Percentiles rank a stretch among this genome's conserved stretches.
These are phyloP conservation scores for Setomelanomma holmii DNA, from an alignment of 2,329 filamentous ascomycete genomes.

Conservation along the genomic window DNA sequence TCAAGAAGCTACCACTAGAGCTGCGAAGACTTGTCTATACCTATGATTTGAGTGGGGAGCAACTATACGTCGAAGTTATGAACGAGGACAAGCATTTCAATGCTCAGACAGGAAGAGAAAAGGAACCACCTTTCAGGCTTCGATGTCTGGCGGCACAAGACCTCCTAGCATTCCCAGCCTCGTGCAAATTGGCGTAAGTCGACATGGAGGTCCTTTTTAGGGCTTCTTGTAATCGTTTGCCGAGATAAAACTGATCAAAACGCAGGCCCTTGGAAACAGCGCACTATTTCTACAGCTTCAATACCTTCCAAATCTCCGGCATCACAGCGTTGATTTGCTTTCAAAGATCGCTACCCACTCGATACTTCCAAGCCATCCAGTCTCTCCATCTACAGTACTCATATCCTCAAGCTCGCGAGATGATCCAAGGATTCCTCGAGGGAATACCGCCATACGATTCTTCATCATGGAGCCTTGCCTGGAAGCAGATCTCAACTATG, in stretches of 20 bases:
- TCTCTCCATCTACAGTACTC: constrained; percentile 1
- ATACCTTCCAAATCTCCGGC: not conserved
- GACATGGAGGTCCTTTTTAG: not conserved
- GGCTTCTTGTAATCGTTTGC: not conserved
- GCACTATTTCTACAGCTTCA: constrained; percentile 1
- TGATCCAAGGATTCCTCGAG: not conserved
- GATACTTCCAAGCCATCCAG: constrained; percentile 1
- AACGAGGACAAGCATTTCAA: constrained; percentile 2
- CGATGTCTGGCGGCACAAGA: not conserved
- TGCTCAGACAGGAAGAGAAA: no score
- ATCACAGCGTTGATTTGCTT: constrained; percentile 5
- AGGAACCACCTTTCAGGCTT: constrained; percentile 1
- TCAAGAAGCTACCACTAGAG: constrained; percentile 1
- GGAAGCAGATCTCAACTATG: not conserved
- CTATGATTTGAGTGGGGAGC: not conserved
- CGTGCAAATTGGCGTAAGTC: constrained; percentile 5
- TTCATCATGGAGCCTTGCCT: not conserved
- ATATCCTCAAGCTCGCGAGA: not conserved
- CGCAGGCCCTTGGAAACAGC: not conserved
- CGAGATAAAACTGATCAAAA: not conserved
- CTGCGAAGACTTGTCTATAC: not conserved
- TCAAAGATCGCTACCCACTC: not conserved
- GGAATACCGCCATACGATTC: not conserved
- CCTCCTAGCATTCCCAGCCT: not conserved
- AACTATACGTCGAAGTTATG: not conserved